Evolutionary conservation across 345 rosid genomes (phyloP).

Genomic region (Citrus maxima): DNA sequence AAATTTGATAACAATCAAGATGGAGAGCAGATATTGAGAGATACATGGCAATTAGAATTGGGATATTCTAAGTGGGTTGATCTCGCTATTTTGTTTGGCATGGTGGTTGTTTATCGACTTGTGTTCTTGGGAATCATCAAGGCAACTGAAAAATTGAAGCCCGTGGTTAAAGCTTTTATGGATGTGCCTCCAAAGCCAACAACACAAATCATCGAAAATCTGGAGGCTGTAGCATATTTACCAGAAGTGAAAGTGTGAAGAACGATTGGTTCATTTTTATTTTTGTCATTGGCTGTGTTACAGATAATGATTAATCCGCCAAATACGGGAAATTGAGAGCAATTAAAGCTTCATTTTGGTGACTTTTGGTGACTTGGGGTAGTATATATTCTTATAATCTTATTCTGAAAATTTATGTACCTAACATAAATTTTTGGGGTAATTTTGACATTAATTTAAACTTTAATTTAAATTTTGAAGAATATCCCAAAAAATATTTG

Average conservation of each 20-base stretch:
- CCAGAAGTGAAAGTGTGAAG: neutral
- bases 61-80: conserved; percentile 52
- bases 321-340: too few relatives aligned
- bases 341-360: too few relatives aligned
- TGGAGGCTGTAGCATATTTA: neutral
- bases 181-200: neutral
- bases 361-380: too few relatives aligned
- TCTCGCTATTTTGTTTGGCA: conserved; percentile 37
- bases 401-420: too few relatives aligned
- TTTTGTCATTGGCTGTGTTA: too few relatives aligned
- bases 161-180: neutral
- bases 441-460: too few relatives aligned
- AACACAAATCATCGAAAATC: conserved; percentile 14
- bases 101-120: conserved; percentile 34
- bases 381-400: too few relatives aligned
- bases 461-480: too few relatives aligned
- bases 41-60: conserved; percentile 40
- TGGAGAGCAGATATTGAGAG: conserved; percentile 25
- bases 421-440: too few relatives aligned
- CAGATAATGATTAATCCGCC: too few relatives aligned
- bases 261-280: too few relatives aligned
- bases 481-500: too few relatives aligned
- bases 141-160: conserved; percentile 29
- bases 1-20: conserved; percentile 15
- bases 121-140: conserved; percentile 33